Percentiles rank a stretch among this genome's conserved stretches.
Evolutionary conservation across 805 yeast genomes (phyloP).

Genomic region (Ogataea pini): DNA sequence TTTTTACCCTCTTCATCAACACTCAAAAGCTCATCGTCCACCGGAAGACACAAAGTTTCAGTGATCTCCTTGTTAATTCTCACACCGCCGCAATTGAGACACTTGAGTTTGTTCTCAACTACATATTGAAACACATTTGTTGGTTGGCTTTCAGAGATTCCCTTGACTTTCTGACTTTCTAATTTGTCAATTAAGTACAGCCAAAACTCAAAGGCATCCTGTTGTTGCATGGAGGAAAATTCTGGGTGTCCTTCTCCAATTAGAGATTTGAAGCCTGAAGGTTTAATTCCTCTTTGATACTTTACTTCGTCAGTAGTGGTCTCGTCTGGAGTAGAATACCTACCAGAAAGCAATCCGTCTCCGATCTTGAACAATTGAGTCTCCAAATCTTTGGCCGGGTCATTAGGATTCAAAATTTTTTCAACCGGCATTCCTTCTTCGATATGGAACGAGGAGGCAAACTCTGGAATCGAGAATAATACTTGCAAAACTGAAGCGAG

Average conservation of each 20-base stretch:
- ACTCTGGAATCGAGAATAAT: slow-evolving; percentile 49
- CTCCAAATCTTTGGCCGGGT: slow-evolving; percentile 66
- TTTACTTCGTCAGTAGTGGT: slow-evolving; percentile 40
- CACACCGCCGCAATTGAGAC: slow-evolving; percentile 60
- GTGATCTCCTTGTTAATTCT: slow-evolving; percentile 54
- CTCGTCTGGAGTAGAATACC: slow-evolving; percentile 64
- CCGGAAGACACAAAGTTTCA: slow-evolving; percentile 65
- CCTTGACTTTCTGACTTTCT: slow-evolving; percentile 45
- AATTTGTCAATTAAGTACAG: slow-evolving; percentile 63
- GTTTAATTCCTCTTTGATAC: slow-evolving; percentile 77
- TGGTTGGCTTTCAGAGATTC: slow-evolving; percentile 40
- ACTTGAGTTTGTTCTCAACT: slow-evolving; percentile 61
- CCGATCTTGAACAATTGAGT: slow-evolving; percentile 78
- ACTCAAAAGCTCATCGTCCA: slow-evolving; percentile 43
- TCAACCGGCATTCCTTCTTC: slow-evolving; percentile 38
- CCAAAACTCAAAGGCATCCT: slow-evolving; percentile 92
- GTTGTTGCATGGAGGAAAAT: slow-evolving; percentile 85
- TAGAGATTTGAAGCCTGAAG: slow-evolving; percentile 70
- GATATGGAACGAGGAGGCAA: slow-evolving; percentile 41
- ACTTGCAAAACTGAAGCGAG: slow-evolving; percentile 78
- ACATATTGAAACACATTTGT: slow-evolving; percentile 64
- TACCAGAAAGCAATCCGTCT: slow-evolving; percentile 75
- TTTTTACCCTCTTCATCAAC: slow-evolving; percentile 47
- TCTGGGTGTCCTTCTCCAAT: slow-evolving; percentile 81
- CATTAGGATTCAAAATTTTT: slow-evolving; percentile 34